Evolutionary conservation across 495 filamentous ascomycete species (phyloP).

Genomic region (Antarctomyces pellizariae): DNA sequence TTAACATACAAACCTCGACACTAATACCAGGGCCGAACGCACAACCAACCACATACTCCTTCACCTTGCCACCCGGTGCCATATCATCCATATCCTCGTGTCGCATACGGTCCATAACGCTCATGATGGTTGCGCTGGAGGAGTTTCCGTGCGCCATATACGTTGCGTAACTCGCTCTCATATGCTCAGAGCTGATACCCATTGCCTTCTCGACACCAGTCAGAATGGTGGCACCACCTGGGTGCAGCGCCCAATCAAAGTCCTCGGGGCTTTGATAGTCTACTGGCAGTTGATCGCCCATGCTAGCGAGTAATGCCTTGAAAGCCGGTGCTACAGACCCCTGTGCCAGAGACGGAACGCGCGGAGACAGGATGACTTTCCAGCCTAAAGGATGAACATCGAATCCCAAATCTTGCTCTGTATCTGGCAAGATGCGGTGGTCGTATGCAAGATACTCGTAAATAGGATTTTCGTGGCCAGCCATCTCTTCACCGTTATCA

Average conservation of each 20-base stretch:
- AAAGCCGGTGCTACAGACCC: conserved; percentile 25
- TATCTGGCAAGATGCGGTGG: conserved; percentile 27
- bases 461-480: conserved; percentile 11
- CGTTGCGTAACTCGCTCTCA: conserved; percentile 36
- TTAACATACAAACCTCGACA: conserved; percentile 38
- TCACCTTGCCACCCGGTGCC: conserved; percentile 19
- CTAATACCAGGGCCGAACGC: conserved; percentile 42
- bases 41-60: conserved; percentile 34
- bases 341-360: conserved; percentile 27
- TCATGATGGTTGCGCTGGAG: conserved; percentile 34
- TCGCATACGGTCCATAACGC: conserved; percentile 31
- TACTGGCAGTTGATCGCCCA: conserved; percentile 19
- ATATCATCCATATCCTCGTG: conserved; percentile 30
- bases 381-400: conserved; percentile 31
- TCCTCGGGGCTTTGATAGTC: conserved; percentile 20
- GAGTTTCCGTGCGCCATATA: conserved; percentile 41
- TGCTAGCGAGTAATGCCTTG: conserved; percentile 18
- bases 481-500: no score
- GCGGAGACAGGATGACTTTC: conserved; percentile 34
- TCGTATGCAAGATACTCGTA: conserved; percentile 38
- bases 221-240: conserved; percentile 38
- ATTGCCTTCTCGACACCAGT: conserved; percentile 31
- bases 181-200: conserved; percentile 28
- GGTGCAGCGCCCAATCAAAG: conserved; percentile 49
- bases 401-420: conserved; percentile 32